A percentile compares a stretch with the other conserved stretches of the same genome.
Evolutionary conservation across 164 flowering plant genomes (phyloP).

Genomic region (Kingdonia uniflora): DNA sequence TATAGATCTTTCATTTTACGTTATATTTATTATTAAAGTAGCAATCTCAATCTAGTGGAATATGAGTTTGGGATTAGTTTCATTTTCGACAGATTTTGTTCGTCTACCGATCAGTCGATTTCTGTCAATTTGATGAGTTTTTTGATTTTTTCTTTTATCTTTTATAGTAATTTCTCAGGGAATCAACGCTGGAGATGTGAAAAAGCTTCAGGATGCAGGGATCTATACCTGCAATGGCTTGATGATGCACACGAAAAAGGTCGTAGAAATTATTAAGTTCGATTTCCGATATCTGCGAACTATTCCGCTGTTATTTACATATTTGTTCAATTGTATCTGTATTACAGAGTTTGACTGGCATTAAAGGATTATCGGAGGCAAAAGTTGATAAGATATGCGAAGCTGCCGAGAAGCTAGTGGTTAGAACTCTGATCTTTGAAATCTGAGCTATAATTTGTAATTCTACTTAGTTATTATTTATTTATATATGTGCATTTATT

Average conservation of each 20-base stretch:
- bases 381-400: slow-evolving; percentile 97
- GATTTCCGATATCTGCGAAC: not conserved
- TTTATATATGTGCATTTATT: slow-evolving; percentile 1
- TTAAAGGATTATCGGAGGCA: slow-evolving; percentile 94
- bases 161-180: slow-evolving; percentile 79
- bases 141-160: not conserved
- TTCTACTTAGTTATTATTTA: not conserved
- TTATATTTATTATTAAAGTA: no score
- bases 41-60: no score
- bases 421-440: slow-evolving; percentile 20
- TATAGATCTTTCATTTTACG: no score
- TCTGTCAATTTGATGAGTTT: not conserved
- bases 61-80: no score
- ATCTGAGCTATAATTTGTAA: not conserved
- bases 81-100: no score
- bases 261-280: slow-evolving; percentile 7
- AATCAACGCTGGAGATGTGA: slow-evolving; percentile 95
- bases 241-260: slow-evolving; percentile 99
- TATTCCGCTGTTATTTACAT: not conserved
- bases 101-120: no score
- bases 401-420: slow-evolving; percentile 98
- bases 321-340: not conserved
- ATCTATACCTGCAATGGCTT: slow-evolving; percentile 95
- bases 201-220: slow-evolving; percentile 99
- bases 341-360: slow-evolving; percentile 72